Base-by-base conservation (phyloP, 768 basidiomycete species). In the Auriscalpium vulgare region DNA sequence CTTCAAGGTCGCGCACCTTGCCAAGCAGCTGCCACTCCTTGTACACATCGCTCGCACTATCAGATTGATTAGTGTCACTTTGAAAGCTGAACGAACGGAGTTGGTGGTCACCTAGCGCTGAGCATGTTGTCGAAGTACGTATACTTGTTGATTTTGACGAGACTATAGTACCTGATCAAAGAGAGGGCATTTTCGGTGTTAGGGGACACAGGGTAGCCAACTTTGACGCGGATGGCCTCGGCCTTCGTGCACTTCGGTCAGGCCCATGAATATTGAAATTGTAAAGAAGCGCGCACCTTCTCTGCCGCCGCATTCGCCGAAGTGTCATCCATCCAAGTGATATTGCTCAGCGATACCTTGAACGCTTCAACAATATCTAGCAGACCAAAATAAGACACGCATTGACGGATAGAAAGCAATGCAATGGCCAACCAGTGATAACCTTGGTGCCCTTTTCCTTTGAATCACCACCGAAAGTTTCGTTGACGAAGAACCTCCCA, bases 291-390 rank as follows among this genome's bases (percentile, higher is more conserved):
- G 65, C 29, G 56, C 29, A 85, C 91, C 78, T 98, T 98, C 65
- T 86, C 81, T 13, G 85, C 83, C 5, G 97, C 97, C 55, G 85
- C 91, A 43, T 75, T 73, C 10, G 90, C 85, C 3, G 91, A 91
- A 60, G 82, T 71, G 48, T 84, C 70, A 66, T 98, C 97, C 88
- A 99, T 92, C 97, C 97, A 99, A 17, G 84, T 78, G 51, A 97
- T 78, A 52, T 80, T 67, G 4, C 77, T 69, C 17, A 99, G 74
- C 4, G 91, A 90, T 16, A 71, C 71, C 66, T 93, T 85, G 76
- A 98, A 98, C 0, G 93, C 78, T 21, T 81, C 70, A 53, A 97
- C 81, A 60, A 97, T 88, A 54, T 87, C 87, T 85, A 59, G 47
- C 47, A 68, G 67, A 49, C 29, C 29, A 29, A 66, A 55, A 61